Evolutionary conservation across 2,329 filamentous ascomycete species (phyloP).

Genomic region (Alternaria conjuncta): DNA sequence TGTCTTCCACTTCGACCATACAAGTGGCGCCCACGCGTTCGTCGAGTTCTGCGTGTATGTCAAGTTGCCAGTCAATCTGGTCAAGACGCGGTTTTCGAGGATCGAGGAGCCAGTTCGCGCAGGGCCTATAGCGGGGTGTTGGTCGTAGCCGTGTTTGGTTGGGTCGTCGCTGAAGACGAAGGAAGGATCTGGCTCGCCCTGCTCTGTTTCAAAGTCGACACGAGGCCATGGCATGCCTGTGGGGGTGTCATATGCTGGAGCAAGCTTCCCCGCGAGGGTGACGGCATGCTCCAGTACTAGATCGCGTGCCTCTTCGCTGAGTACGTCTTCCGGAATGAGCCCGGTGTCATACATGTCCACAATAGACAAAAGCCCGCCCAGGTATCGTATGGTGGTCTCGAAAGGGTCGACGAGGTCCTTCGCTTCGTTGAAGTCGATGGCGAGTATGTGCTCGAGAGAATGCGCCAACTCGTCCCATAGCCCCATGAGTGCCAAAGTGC

Average conservation of each 20-base stretch:
- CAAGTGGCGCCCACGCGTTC: constrained; percentile 53
- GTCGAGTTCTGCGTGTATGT: constrained; percentile 53
- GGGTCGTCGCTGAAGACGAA: constrained; percentile 37
- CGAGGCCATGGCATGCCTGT: constrained; percentile 55
- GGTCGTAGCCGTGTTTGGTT: constrained; percentile 39
- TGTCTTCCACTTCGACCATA: constrained; percentile 52
- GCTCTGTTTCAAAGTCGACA: constrained; percentile 50
- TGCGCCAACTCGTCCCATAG: constrained; percentile 52
- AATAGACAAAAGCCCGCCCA: constrained; percentile 50
- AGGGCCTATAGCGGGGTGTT: constrained; percentile 48
- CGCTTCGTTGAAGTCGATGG: constrained; percentile 46
- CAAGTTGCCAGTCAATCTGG: constrained; percentile 48
- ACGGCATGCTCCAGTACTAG: constrained; percentile 48
- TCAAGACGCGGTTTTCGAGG: constrained; percentile 53
- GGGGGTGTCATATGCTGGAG: constrained; percentile 50
- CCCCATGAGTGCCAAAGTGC: constrained; percentile 51
- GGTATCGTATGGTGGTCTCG: constrained; percentile 52
- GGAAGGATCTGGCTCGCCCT: constrained; percentile 41
- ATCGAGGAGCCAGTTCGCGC: constrained; percentile 54
- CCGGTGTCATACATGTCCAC: constrained; percentile 52
- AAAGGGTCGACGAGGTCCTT: constrained; percentile 50
- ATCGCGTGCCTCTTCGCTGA: constrained; percentile 40
- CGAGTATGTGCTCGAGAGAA: constrained; percentile 48
- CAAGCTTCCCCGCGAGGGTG: constrained; percentile 46
- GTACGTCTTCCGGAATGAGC: constrained; percentile 44